phyloP scores from a whole-genome alignment of 2,329 filamentous ascomycete genomes.

The Hansfordia pulvinata region DNA sequence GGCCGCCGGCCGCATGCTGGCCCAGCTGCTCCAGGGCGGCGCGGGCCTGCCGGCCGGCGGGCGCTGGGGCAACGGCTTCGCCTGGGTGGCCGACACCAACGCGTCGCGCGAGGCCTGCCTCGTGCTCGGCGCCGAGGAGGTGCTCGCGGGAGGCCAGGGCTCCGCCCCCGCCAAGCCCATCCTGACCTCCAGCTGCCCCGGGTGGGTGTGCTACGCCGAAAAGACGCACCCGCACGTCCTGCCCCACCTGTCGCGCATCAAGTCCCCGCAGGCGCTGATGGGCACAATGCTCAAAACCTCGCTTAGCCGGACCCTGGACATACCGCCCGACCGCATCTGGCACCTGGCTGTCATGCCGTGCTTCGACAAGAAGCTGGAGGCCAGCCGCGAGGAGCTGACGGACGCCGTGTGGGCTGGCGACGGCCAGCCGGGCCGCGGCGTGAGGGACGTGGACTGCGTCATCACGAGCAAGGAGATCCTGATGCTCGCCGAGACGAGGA shows the following conservation, averaged over 20 bases:
- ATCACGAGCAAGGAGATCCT: slow-evolving; percentile 93
- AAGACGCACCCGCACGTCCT: slow-evolving; percentile 93
- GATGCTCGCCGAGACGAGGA: slow-evolving; percentile 71
- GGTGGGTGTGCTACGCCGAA: slow-evolving; percentile 98
- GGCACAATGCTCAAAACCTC: slow-evolving; percentile 85
- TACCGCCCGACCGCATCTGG: slow-evolving; percentile 75
- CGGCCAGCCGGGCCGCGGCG: slow-evolving; percentile 33
- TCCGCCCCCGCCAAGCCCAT: slow-evolving; percentile 37
- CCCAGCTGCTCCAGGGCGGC: slow-evolving; percentile 61
- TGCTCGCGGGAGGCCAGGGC: slow-evolving; percentile 26
- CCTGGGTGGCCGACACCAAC: slow-evolving; percentile 87
- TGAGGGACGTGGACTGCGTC: slow-evolving; percentile 92
- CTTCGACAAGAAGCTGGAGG: slow-evolving; percentile 98
- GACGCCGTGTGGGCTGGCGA: slow-evolving; percentile 56
- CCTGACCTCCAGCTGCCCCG: slow-evolving; percentile 82
- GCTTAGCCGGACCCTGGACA: slow-evolving; percentile 56
- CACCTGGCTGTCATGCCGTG: slow-evolving; percentile 95
- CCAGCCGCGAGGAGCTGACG: slow-evolving; percentile 83
- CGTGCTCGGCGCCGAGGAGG: slow-evolving; percentile 66
- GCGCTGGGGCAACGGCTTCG: slow-evolving; percentile 61
- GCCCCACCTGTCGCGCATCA: slow-evolving; percentile 79
- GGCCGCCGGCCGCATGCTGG: slow-evolving; percentile 70
- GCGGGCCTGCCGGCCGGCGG: slow-evolving; percentile 59
- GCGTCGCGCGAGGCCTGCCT: slow-evolving; percentile 68
- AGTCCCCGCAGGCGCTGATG: slow-evolving; percentile 85